These are phyloP conservation scores for Saccharomycopsis microspora DNA, from an alignment of 805 yeast genomes.

Conservation along the genomic window DNA sequence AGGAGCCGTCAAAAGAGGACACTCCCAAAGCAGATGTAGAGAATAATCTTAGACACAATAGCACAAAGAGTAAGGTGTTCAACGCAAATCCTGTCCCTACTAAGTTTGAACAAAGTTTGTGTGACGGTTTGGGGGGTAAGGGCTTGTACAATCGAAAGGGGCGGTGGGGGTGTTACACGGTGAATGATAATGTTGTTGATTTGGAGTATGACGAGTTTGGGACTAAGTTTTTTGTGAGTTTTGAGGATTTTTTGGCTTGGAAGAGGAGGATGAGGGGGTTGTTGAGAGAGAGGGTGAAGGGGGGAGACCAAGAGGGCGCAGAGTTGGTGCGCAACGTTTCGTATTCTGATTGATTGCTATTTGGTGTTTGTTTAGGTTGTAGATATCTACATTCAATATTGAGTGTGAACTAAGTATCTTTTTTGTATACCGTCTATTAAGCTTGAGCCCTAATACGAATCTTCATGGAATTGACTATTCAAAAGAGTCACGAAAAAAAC, in stretches of 20 bases:
- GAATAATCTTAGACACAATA: constrained; percentile 4
- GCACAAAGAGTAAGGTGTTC: constrained; percentile 4
- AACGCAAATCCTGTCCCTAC: constrained; percentile 12
- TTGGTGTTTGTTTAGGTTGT: too few species aligned
- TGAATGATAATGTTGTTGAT: constrained; percentile 3
- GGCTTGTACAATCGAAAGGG: constrained; percentile 11
- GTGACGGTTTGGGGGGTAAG: constrained; percentile 3
- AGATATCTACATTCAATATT: too few species aligned
- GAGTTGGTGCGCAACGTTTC: constrained; percentile 4
- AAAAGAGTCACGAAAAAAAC: too few species aligned
- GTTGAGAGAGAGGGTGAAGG: constrained; percentile 29
- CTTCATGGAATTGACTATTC: too few species aligned
- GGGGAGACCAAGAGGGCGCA: constrained; percentile 30
- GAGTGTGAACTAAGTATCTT: too few species aligned
- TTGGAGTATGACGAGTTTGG: constrained; percentile 11
- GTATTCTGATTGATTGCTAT: constrained; percentile 1
- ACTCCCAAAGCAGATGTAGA: constrained; percentile 3
- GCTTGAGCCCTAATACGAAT: too few species aligned
- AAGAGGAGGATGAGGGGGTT: constrained; percentile 66
- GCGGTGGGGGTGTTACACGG: constrained; percentile 6
- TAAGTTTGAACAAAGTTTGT: constrained; percentile 8
- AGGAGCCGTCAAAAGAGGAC: neutral
- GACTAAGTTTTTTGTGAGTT: constrained; percentile 5
- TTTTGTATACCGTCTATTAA: too few species aligned
- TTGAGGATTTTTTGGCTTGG: constrained; percentile 56